Conservation (phyloP, 225 moss, liverwort and hornwort genomes). For the Takakia lepidozioides region DNA sequence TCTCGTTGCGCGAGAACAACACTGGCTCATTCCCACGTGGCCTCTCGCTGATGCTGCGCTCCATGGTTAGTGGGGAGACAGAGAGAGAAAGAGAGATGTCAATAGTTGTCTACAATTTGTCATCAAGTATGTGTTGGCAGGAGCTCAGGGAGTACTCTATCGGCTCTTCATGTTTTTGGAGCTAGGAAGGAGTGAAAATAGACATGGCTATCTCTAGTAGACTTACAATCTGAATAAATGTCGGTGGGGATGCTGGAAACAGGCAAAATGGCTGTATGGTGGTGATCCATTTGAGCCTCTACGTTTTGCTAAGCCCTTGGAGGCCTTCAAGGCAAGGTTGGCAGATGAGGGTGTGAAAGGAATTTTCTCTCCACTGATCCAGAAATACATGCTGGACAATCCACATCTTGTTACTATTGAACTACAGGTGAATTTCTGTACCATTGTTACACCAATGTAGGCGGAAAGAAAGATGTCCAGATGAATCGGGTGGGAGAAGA, state of each 20-base stretch:
- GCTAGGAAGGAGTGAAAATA: too few species aligned
- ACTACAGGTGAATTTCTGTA: constrained; percentile 52
- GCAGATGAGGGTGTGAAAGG: constrained; percentile 79
- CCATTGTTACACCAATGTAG: not conserved
- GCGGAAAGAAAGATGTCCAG: not conserved
- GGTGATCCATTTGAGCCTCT: constrained; percentile 98
- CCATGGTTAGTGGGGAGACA: constrained; percentile 53
- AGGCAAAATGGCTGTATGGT: constrained; percentile 98
- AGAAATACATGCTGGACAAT: constrained; percentile 79
- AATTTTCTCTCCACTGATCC: constrained; percentile 91
- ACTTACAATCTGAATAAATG: not conserved
- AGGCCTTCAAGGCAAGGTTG: constrained; percentile 79
- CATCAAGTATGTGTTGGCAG: too few species aligned
- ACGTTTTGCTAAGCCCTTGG: constrained; percentile 89
- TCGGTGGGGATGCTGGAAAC: not conserved
- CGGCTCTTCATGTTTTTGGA: too few species aligned
- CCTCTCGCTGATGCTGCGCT: constrained; percentile 90
- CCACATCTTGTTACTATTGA: constrained; percentile 89
- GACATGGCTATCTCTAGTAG: too few species aligned
- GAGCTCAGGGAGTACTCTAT: too few species aligned
- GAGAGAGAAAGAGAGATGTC: not conserved
- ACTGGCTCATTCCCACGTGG: constrained; percentile 98
- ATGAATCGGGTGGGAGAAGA: not conserved
- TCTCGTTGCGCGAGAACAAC: constrained; percentile 89
- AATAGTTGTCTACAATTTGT: not conserved